Evolutionary conservation across 306 rosid species (phyloP).

Genomic region (Lathyrus sativus): DNA sequence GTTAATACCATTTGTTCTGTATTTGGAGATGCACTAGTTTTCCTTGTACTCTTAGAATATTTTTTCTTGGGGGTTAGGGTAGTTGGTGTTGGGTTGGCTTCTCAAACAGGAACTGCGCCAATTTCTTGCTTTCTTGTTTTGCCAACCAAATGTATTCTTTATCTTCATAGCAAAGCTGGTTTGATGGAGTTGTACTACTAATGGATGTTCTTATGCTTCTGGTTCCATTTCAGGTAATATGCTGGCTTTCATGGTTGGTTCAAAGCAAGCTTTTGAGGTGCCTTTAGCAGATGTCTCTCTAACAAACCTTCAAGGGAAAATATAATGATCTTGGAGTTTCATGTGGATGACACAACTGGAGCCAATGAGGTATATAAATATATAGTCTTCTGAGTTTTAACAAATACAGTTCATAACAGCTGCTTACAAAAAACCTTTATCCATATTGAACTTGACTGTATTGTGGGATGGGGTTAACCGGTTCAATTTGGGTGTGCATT

Average conservation of each 20-base stretch:
- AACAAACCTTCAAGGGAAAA: constrained; percentile 93
- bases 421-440: constrained; percentile 25
- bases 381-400: constrained; percentile 11
- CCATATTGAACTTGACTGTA: constrained; percentile 18
- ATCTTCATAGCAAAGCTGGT: not conserved
- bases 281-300: constrained; percentile 96
- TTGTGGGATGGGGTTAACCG: not conserved
- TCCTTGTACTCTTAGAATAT: constrained; percentile 3
- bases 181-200: constrained; percentile 6
- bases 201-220: constrained; percentile 31
- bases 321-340: constrained; percentile 92
- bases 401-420: constrained; percentile 3
- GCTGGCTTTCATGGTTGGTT: constrained; percentile 86
- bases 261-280: constrained; percentile 97
- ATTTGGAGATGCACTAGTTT: constrained; percentile 13
- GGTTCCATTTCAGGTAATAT: constrained; percentile 67
- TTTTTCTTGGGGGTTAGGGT: not conserved
- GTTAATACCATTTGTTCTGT: constrained; percentile 1
- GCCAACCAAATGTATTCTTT: constrained; percentile 16
- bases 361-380: constrained; percentile 82
- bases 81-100: not conserved
- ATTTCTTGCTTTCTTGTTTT: constrained; percentile 29
- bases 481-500: constrained; percentile 2
- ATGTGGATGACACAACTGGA: constrained; percentile 96
- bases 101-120: constrained; percentile 7